Percentiles rank a stretch among this genome's conserved stretches.
These are phyloP conservation scores for Auriscalpium microsporum DNA, from an alignment of 768 basidiomycete genomes.

Conservation along the genomic window DNA sequence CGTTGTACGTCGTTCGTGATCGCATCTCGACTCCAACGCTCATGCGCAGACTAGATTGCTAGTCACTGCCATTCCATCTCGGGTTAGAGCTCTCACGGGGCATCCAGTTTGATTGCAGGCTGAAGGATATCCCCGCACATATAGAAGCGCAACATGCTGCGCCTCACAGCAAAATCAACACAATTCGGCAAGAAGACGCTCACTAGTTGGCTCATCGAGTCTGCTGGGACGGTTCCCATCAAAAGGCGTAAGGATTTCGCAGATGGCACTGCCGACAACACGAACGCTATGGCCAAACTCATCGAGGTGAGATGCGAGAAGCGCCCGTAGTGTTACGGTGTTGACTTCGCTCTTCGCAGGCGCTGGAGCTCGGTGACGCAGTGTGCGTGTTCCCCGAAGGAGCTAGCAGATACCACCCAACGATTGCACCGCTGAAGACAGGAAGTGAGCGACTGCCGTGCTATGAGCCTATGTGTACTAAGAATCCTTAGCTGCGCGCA, in stretches of 20 bases:
- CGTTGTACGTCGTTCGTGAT: conserved; percentile 45
- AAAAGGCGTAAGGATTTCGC: conserved; percentile 63
- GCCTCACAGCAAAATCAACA: conserved; percentile 82
- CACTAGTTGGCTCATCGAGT: conserved; percentile 86
- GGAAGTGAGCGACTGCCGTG: conserved; percentile 44
- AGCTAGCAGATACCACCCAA: conserved; percentile 75
- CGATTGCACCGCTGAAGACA: conserved; percentile 82
- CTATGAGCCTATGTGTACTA: background rate
- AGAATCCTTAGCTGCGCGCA: conserved; percentile 52
- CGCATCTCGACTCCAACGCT: background rate
- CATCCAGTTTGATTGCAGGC: conserved; percentile 1
- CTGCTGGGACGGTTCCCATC: conserved; percentile 80
- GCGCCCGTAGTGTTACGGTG: conserved; percentile 8
- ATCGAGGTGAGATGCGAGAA: conserved; percentile 41
- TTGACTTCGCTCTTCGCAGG: conserved; percentile 33
- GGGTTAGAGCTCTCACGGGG: conserved; percentile 30
- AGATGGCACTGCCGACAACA: conserved; percentile 54
- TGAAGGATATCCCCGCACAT: background rate
- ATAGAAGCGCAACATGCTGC: conserved; percentile 70
- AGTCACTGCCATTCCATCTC: conserved; percentile 62
- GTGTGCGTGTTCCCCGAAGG: conserved; percentile 85
- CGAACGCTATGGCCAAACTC: conserved; percentile 56
- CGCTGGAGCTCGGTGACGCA: conserved; percentile 67
- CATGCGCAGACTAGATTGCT: conserved; percentile 43
- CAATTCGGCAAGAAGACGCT: conserved; percentile 79